These are phyloP conservation scores for Remersonia thermophila DNA, from an alignment of 2,329 filamentous ascomycete genomes.

Conservation along the genomic window DNA sequence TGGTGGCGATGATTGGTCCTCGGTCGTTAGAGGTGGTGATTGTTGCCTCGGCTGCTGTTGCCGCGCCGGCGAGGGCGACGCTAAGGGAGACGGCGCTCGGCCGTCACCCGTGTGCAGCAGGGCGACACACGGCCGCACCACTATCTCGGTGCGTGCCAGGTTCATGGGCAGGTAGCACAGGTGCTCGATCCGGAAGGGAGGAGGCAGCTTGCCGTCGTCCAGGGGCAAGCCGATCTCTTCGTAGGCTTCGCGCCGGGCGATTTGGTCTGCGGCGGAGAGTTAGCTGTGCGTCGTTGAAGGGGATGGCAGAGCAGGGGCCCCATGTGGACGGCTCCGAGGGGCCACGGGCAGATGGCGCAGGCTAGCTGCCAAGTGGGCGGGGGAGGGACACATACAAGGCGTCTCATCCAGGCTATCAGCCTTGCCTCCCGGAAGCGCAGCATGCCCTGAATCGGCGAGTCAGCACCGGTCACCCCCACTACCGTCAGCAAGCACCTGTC, in stretches of 20 bases:
- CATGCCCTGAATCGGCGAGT: conserved; percentile 46
- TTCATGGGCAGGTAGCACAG: conserved; percentile 72
- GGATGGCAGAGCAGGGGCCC: too few relatives aligned
- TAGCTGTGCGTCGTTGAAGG: too few relatives aligned
- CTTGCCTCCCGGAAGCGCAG: conserved; percentile 73
- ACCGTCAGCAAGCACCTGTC: too few relatives aligned
- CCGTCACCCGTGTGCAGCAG: conserved; percentile 54
- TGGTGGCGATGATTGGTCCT: not conserved
- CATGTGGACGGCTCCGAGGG: too few relatives aligned
- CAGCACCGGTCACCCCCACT: too few relatives aligned
- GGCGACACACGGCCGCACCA: conserved; percentile 64
- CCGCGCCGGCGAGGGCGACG: conserved; percentile 4
- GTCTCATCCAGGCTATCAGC: conserved; percentile 46
- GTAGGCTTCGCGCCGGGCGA: conserved; percentile 76
- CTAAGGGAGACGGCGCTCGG: not conserved
- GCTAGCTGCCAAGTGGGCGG: too few relatives aligned
- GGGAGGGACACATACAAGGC: conserved; percentile 35
- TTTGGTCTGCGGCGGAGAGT: conserved; percentile 48
- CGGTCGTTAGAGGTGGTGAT: too few relatives aligned
- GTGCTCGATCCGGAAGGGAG: conserved; percentile 74
- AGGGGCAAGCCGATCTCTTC: conserved; percentile 87
- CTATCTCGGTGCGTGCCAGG: conserved; percentile 60
- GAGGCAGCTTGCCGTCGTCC: conserved; percentile 54
- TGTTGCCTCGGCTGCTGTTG: too few relatives aligned
- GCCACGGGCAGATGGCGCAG: too few relatives aligned